Evolutionary conservation across 257 asterid genomes (phyloP).

Genomic region (Coffea canephora): DNA sequence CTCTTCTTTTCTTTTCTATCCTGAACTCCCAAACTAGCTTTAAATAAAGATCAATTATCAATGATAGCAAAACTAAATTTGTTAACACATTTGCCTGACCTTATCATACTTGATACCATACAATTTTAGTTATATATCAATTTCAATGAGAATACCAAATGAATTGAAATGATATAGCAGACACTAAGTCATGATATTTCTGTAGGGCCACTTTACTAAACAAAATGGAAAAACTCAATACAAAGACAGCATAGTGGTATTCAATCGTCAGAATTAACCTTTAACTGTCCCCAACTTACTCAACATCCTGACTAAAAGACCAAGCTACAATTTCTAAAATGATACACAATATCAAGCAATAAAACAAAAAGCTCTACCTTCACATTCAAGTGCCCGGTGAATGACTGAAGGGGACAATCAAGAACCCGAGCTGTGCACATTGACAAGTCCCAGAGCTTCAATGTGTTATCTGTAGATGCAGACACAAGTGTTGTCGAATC

Average conservation of each 20-base stretch:
- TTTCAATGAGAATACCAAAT: not conserved
- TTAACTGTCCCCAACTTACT: not conserved
- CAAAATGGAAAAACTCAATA: not conserved
- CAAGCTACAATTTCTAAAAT: not conserved
- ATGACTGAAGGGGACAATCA: conserved; percentile 88
- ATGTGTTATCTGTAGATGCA: conserved; percentile 87
- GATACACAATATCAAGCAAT: not conserved
- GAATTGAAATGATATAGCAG: not conserved
- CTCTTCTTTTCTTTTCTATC: no score
- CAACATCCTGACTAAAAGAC: not conserved
- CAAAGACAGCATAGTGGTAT: not conserved
- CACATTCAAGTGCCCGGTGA: conserved; percentile 86
- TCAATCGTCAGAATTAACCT: not conserved
- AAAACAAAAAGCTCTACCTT: conserved; percentile 47
- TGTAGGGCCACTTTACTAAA: not conserved
- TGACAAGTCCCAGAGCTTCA: conserved; percentile 98
- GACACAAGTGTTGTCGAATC: conserved; percentile 90
- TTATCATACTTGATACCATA: not conserved
- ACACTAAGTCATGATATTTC: not conserved
- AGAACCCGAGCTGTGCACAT: conserved; percentile 67
- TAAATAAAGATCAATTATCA: not conserved
- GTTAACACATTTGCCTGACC: not conserved
- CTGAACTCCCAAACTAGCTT: no score
- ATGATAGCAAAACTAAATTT: not conserved
- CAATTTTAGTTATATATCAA: not conserved